These are phyloP conservation scores for Oenanthe sinensis DNA, from an alignment of 129 eudicot genomes.

Conservation along the genomic window DNA sequence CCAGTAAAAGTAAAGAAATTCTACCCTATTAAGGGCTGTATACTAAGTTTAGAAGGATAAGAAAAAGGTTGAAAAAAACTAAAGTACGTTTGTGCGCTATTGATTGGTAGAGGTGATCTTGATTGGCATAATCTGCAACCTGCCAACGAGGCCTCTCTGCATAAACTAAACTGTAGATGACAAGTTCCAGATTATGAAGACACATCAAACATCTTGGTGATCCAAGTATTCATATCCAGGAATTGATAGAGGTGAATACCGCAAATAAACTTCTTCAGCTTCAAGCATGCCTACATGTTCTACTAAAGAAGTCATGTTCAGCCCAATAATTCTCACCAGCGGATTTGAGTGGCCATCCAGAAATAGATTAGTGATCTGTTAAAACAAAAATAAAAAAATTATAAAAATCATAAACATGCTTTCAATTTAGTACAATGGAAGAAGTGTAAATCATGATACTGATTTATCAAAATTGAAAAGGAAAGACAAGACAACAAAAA, in stretches of 20 bases:
- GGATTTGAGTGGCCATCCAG: slow-evolving; percentile 33
- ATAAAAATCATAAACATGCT: background rate
- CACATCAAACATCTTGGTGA: slow-evolving; percentile 9
- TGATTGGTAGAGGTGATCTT: too few relatives aligned
- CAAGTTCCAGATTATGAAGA: background rate
- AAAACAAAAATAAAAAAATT: background rate
- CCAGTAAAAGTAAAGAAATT: background rate
- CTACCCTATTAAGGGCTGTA: background rate
- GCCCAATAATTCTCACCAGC: slow-evolving; percentile 29
- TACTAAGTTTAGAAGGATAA: background rate
- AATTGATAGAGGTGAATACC: slow-evolving; percentile 28
- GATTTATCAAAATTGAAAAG: background rate
- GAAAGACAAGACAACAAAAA: background rate
- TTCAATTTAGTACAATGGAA: background rate
- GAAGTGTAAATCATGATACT: background rate
- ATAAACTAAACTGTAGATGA: background rate
- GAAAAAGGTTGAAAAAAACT: background rate
- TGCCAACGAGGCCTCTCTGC: background rate
- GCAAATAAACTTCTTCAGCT: slow-evolving; percentile 21
- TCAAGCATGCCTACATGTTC: slow-evolving; percentile 21
- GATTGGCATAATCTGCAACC: slow-evolving; percentile 3
- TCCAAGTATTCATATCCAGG: background rate
- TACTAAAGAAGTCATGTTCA: slow-evolving; percentile 16
- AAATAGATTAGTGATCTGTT: slow-evolving; percentile 32
- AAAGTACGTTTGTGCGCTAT: background rate